Evolutionary conservation across 2,329 filamentous ascomycete species (phyloP).

Genomic region (Botrytis aclada): DNA sequence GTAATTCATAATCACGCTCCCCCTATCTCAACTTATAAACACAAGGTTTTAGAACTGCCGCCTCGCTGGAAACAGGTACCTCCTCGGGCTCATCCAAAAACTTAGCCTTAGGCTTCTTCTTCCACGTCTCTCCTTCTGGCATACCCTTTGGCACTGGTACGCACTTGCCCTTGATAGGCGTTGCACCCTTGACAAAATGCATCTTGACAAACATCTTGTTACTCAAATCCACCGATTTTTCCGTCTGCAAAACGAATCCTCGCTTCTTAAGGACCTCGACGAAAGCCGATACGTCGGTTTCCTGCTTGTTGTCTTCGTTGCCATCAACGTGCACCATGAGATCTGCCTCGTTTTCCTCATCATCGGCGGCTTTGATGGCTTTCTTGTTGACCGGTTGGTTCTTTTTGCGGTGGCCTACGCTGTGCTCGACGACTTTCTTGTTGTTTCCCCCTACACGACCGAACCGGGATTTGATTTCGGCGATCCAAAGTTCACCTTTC

Average conservation of each 20-base stretch:
- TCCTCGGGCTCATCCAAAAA: slow-evolving; percentile 60
- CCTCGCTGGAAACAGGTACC: slow-evolving; percentile 62
- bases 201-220: slow-evolving; percentile 99
- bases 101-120: slow-evolving; percentile 73
- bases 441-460: slow-evolving; percentile 52
- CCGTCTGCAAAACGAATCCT: slow-evolving; percentile 79
- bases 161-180: slow-evolving; percentile 74
- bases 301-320: slow-evolving; percentile 57
- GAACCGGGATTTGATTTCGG: slow-evolving; percentile 95
- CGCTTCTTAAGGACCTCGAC: slow-evolving; percentile 75
- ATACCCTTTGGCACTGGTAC: slow-evolving; percentile 44
- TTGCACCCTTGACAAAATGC: slow-evolving; percentile 83
- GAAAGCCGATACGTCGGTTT: slow-evolving; percentile 86
- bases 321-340: slow-evolving; percentile 71
- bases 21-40: slow-evolving; percentile 77
- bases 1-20: too few species aligned
- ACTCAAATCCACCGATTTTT: slow-evolving; percentile 65
- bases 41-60: slow-evolving; percentile 79
- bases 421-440: slow-evolving; percentile 59
- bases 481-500: slow-evolving; percentile 95
- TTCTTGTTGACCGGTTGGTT: slow-evolving; percentile 48
- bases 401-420: slow-evolving; percentile 64
- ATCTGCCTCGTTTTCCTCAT: slow-evolving; percentile 51
- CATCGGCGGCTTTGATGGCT: slow-evolving; percentile 41
- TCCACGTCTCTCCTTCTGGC: slow-evolving; percentile 60